Conservation (phyloP, 1,284 basidiomycete genomes). For the Kwoniella shivajii region DNA sequence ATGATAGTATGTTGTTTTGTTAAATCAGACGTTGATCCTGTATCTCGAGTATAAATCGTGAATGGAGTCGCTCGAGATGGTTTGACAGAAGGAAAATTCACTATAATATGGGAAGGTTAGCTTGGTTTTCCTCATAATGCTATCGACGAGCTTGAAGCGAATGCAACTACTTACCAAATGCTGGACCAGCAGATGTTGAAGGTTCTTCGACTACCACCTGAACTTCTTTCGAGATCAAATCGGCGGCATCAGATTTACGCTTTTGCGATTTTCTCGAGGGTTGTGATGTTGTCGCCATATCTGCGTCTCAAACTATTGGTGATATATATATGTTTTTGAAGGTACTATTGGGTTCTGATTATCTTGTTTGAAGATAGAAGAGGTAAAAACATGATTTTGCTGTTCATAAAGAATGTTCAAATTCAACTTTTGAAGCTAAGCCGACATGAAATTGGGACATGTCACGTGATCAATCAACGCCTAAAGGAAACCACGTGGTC, state of each 20-base stretch:
- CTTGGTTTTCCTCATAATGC: neutral
- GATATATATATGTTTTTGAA: neutral
- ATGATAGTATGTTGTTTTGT: constrained; percentile 61
- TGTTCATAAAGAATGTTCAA: neutral
- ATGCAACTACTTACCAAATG: constrained; percentile 64
- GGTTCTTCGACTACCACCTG: constrained; percentile 46
- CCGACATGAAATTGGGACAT: neutral
- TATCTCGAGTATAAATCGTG: constrained; percentile 62
- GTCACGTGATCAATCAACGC: constrained; percentile 8
- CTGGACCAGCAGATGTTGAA: constrained; percentile 63
- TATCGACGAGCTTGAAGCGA: constrained; percentile 1
- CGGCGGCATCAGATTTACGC: constrained; percentile 37
- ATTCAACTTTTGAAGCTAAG: constrained; percentile 17
- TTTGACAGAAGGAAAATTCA: constrained; percentile 71
- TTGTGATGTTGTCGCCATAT: constrained; percentile 19
- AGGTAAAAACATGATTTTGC: neutral
- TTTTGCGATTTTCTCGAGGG: constrained; percentile 35
- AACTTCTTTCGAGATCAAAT: constrained; percentile 9
- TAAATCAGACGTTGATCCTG: constrained; percentile 51
- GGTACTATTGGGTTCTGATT: neutral
- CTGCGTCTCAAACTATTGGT: neutral
- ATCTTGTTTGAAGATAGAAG: neutral
- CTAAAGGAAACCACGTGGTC: neutral
- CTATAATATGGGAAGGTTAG: constrained; percentile 54
- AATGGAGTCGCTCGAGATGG: constrained; percentile 67